Conservation (phyloP, 2,329 filamentous ascomycete genomes). For the Aspergillus puulaauensis region DNA sequence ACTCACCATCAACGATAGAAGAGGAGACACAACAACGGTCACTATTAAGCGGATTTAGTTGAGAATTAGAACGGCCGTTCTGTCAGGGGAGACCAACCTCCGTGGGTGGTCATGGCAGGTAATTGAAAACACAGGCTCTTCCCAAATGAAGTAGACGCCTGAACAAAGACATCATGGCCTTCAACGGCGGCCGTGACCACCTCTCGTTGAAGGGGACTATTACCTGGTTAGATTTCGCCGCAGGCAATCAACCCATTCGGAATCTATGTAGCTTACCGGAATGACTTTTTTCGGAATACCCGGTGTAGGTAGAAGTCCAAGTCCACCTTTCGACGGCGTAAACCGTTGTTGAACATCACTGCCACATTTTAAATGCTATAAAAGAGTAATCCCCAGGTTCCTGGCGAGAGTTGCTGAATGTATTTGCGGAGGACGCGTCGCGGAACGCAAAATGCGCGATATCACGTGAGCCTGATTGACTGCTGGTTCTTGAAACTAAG, state of each 20-base stretch:
- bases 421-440: constrained; percentile 10
- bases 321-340: constrained; percentile 48
- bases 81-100: constrained; percentile 59
- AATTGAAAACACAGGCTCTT: constrained; percentile 94
- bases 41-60: constrained; percentile 51
- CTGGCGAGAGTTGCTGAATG: not conserved
- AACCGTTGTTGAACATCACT: constrained; percentile 27
- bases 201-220: constrained; percentile 78
- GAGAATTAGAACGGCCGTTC: not conserved
- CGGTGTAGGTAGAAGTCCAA: constrained; percentile 72
- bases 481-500: not conserved
- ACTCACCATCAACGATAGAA: constrained; percentile 81
- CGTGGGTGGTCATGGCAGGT: constrained; percentile 81
- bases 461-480: constrained; percentile 26
- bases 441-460: constrained; percentile 17
- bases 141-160: constrained; percentile 74
- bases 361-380: constrained; percentile 22
- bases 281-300: constrained; percentile 72
- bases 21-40: constrained; percentile 84
- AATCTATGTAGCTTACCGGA: constrained; percentile 55
- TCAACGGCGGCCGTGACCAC: constrained; percentile 80
- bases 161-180: constrained; percentile 87
- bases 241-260: not conserved
- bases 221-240: not conserved
- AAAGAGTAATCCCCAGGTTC: not conserved